These are phyloP conservation scores for Ogataea chonburiensis DNA, from an alignment of 805 yeast species.

Conservation along the genomic window DNA sequence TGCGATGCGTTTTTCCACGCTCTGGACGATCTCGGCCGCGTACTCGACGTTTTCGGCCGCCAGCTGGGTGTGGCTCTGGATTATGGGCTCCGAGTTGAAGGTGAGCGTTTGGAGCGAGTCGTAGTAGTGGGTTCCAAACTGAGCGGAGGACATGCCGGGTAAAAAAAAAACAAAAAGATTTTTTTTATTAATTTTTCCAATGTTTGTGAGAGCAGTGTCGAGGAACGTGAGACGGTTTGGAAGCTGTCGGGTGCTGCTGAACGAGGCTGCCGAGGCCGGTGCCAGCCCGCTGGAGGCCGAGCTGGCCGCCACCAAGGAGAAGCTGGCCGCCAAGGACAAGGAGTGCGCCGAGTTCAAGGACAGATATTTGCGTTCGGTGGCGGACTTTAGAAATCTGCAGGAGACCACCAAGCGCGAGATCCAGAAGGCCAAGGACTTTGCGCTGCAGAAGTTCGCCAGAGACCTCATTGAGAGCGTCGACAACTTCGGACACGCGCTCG, in stretches of 20 bases:
- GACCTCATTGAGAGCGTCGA: conserved; percentile 88
- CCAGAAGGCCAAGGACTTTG: conserved; percentile 85
- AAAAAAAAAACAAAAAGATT: conserved; percentile 4
- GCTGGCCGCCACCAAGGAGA: conserved; percentile 45
- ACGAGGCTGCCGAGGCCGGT: conserved; percentile 28
- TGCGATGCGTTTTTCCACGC: conserved; percentile 70
- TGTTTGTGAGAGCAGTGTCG: conserved; percentile 7
- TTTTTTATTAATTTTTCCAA: too few relatives aligned
- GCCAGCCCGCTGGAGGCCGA: conserved; percentile 29
- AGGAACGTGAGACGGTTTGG: conserved; percentile 25
- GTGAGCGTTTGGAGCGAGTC: conserved; percentile 74
- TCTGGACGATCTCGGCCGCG: conserved; percentile 75
- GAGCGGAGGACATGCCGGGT: conserved; percentile 19
- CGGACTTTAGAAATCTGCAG: conserved; percentile 91
- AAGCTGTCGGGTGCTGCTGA: conserved; percentile 24
- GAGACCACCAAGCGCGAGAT: conserved; percentile 85
- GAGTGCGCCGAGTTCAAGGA: conserved; percentile 83
- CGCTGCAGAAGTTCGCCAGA: conserved; percentile 87
- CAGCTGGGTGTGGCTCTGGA: conserved; percentile 75
- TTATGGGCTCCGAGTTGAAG: conserved; percentile 86
- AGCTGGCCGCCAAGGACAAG: conserved; percentile 60
- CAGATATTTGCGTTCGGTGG: conserved; percentile 76
- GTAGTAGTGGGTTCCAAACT: conserved; percentile 60
- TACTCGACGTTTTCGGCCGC: conserved; percentile 81
- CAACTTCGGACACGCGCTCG: conserved; percentile 83